These are phyloP conservation scores for Talaromyces ruber DNA, from an alignment of 495 filamentous ascomycete genomes.

Conservation along the genomic window DNA sequence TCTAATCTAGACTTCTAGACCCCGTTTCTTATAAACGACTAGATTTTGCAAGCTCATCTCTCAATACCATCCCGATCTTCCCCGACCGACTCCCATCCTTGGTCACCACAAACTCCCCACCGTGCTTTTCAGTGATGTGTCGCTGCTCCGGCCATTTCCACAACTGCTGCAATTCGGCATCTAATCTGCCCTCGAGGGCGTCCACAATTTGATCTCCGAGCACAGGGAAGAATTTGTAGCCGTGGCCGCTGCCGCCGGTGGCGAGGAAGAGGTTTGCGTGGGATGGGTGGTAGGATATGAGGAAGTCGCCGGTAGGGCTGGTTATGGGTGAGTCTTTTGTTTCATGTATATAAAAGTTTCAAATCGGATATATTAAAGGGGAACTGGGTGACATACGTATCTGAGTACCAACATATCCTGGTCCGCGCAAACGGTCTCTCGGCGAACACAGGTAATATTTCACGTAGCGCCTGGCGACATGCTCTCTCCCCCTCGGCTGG, in stretches of 20 bases:
- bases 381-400: constrained; percentile 44
- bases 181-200: constrained; percentile 48
- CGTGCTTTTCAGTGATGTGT: neutral
- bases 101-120: constrained; percentile 34
- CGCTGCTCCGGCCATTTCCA: constrained; percentile 57
- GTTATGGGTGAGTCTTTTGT: neutral
- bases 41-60: constrained; percentile 33
- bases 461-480: constrained; percentile 50
- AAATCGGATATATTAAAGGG: neutral
- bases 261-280: constrained; percentile 65
- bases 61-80: constrained; percentile 21
- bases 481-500: constrained; percentile 55
- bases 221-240: constrained; percentile 82
- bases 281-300: constrained; percentile 67
- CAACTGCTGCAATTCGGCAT: constrained; percentile 48
- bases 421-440: constrained; percentile 58
- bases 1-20: no score
- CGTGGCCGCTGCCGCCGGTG: constrained; percentile 81
- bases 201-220: constrained; percentile 72
- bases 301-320: constrained; percentile 63
- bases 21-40: constrained; percentile 2
- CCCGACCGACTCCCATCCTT: constrained; percentile 44
- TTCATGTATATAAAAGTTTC: neutral
- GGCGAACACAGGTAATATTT: constrained; percentile 54
- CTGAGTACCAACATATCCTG: constrained; percentile 85